phyloP scores from a whole-genome alignment of 352 stramenopile genomes.

The Globisporangium paroecandrum region DNA sequence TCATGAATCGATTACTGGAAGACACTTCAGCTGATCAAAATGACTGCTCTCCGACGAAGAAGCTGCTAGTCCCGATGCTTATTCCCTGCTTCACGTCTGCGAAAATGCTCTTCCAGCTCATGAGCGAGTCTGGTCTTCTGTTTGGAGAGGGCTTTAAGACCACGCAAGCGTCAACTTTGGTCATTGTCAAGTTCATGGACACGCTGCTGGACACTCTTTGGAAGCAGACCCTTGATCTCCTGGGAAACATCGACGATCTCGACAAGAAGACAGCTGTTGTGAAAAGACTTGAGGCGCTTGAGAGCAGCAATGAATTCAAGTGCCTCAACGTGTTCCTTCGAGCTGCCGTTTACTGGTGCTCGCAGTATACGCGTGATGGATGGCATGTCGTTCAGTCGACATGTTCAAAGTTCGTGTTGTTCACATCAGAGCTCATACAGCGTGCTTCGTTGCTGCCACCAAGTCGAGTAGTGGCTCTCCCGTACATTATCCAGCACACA shows the following conservation, averaged over 20 bases:
- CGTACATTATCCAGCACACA: constrained; percentile 44
- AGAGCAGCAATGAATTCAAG: constrained; percentile 65
- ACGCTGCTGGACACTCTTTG: constrained; percentile 63
- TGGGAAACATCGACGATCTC: constrained; percentile 17
- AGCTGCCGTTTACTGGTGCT: constrained; percentile 74
- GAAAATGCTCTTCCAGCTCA: constrained; percentile 84
- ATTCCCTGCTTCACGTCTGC: constrained; percentile 77
- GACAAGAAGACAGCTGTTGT: not conserved
- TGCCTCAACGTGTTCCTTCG: constrained; percentile 78
- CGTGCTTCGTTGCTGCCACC: constrained; percentile 17
- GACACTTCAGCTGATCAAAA: constrained; percentile 22
- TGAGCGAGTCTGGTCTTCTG: constrained; percentile 40
- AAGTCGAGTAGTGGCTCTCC: constrained; percentile 20
- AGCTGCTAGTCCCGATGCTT: constrained; percentile 77
- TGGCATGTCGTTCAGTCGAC: constrained; percentile 61
- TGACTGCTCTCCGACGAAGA: constrained; percentile 39
- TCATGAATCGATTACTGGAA: constrained; percentile 80
- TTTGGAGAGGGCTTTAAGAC: constrained; percentile 21
- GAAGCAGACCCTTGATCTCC: constrained; percentile 27
- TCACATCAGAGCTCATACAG: constrained; percentile 38
- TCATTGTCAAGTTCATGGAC: constrained; percentile 41
- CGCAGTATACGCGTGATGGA: constrained; percentile 33
- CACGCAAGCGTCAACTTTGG: constrained; percentile 13
- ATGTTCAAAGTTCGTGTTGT: constrained; percentile 51
- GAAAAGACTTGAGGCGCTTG: constrained; percentile 42